Conservation (phyloP, 306 rosid genomes). For the Elaeagnus macrophylla region DNA sequence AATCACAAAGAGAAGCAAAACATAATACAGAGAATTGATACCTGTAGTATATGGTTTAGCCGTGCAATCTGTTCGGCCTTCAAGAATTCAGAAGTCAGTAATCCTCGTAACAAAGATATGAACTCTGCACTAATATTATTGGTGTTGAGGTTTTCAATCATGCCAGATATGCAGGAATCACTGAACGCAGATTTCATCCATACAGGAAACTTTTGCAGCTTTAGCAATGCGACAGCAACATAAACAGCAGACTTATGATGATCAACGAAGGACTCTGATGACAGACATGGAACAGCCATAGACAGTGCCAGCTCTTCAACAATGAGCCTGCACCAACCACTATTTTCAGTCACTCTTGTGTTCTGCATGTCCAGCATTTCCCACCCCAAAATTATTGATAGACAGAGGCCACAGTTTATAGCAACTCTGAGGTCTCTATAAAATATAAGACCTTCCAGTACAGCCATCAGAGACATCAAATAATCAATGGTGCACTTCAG, state of each 20-base stretch:
- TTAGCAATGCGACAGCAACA: constrained; percentile 51
- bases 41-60: constrained; percentile 60
- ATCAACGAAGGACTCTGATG: constrained; percentile 41
- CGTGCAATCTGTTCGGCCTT: constrained; percentile 46
- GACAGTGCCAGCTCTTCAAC: constrained; percentile 70
- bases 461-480: constrained; percentile 53
- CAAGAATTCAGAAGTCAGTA: constrained; percentile 41
- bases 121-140: constrained; percentile 48
- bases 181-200: constrained; percentile 68
- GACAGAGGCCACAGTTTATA: constrained; percentile 57
- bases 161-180: constrained; percentile 59
- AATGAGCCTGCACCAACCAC: constrained; percentile 68
- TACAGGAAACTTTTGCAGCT: constrained; percentile 39
- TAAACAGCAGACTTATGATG: constrained; percentile 51
- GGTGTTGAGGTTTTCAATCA: constrained; percentile 44
- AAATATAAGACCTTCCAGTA: constrained; percentile 65
- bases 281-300: constrained; percentile 53
- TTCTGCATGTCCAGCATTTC: constrained; percentile 31
- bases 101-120: constrained; percentile 52
- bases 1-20: neutral
- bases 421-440: constrained; percentile 63
- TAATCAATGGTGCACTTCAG: constrained; percentile 34
- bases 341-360: constrained; percentile 27
- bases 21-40: constrained; percentile 14
- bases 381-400: constrained; percentile 58